Evolutionary conservation across 2,329 filamentous ascomycete genomes (phyloP).

Genomic region (Cephalotrichum gorgonifer): DNA sequence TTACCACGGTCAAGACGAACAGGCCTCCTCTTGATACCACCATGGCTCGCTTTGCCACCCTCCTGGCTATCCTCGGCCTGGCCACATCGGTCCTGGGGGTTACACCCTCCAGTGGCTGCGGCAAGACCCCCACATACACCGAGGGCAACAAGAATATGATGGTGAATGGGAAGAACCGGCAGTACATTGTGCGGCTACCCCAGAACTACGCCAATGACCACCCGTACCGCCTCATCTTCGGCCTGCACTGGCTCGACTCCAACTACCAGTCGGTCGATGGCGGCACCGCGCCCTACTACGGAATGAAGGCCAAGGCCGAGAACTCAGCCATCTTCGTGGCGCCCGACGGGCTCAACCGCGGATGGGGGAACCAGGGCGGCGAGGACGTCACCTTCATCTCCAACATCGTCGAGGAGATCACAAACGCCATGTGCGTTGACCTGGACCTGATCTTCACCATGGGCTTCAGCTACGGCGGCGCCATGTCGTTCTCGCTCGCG

Average conservation of each 20-base stretch:
- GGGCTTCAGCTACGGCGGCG: constrained; percentile 30
- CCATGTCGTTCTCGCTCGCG: constrained; percentile 18
- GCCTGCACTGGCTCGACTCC: constrained; percentile 27
- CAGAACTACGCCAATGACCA: constrained; percentile 14
- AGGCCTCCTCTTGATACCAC: no score
- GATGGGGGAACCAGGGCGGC: constrained; percentile 30
- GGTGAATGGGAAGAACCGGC: constrained; percentile 23
- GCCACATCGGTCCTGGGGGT: no score
- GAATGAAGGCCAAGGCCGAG: constrained; percentile 22
- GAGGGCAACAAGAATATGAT: constrained; percentile 19
- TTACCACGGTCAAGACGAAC: no score
- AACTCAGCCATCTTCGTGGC: constrained; percentile 31
- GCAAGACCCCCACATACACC: constrained; percentile 17
- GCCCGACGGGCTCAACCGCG: constrained; percentile 26
- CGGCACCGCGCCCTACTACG: constrained; percentile 25
- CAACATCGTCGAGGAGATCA: constrained; percentile 23
- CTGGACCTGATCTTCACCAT: constrained; percentile 33
- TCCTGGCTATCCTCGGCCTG: no score
- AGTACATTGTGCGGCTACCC: constrained; percentile 27
- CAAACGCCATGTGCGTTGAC: constrained; percentile 29
- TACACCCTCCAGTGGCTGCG: constrained; percentile 21
- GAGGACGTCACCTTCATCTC: constrained; percentile 29
- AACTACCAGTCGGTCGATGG: constrained; percentile 24
- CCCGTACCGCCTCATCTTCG: constrained; percentile 18
- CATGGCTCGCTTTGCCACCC: no score